Percentiles rank a stretch among this genome's conserved stretches.
Evolutionary conservation across 306 rosid genomes (phyloP).

Genomic region (Inga laurina): DNA sequence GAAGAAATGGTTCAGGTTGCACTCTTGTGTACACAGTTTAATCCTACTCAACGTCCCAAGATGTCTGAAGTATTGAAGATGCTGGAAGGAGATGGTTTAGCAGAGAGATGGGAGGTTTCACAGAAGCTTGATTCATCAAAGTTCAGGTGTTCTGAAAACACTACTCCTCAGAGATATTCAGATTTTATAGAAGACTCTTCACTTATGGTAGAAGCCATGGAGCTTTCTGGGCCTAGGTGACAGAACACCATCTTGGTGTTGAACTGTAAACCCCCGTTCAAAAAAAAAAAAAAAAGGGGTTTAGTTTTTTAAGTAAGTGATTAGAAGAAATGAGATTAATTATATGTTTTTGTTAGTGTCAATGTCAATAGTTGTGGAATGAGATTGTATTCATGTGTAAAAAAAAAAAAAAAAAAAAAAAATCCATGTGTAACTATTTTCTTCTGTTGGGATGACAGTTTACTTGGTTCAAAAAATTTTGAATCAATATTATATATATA

Average conservation of each 20-base stretch:
- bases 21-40: constrained; percentile 85
- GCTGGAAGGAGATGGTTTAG: constrained; percentile 97
- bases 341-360: constrained; percentile 40
- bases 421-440: constrained; percentile 53
- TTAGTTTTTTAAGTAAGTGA: constrained; percentile 26
- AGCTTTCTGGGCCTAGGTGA: constrained; percentile 99
- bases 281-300: background rate
- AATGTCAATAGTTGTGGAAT: constrained; percentile 59
- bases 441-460: constrained; percentile 34
- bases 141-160: constrained; percentile 60
- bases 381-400: constrained; percentile 64
- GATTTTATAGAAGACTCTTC: constrained; percentile 94
- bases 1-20: constrained; percentile 98
- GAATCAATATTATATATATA: constrained; percentile 29
- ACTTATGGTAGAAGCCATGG: constrained; percentile 92
- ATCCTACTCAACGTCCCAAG: constrained; percentile 86
- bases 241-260: constrained; percentile 34
- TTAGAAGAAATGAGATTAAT: constrained; percentile 35
- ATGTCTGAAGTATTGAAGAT: constrained; percentile 94
- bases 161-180: constrained; percentile 76
- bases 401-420: constrained; percentile 51
- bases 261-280: constrained; percentile 19
- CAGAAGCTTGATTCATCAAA: constrained; percentile 77
- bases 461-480: constrained; percentile 34
- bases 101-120: constrained; percentile 98